These are phyloP conservation scores for Colletotrichum trifolii DNA, from an alignment of 2,329 filamentous ascomycete genomes.

Conservation along the genomic window DNA sequence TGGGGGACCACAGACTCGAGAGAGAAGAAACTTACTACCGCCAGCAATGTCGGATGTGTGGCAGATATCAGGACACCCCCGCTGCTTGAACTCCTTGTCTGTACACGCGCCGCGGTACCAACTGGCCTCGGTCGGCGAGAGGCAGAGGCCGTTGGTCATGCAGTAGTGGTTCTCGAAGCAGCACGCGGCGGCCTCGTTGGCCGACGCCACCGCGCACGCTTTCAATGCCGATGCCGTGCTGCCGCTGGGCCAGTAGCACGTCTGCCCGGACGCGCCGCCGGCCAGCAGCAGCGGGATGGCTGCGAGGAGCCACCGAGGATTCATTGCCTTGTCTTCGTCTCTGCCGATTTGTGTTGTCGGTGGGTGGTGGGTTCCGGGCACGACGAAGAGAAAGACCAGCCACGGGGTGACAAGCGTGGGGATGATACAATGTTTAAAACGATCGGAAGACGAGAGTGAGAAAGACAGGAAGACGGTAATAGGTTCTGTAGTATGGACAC, in stretches of 20 bases:
- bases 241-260: slow-evolving; percentile 27
- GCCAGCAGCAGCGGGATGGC: neutral
- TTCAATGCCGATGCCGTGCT: neutral
- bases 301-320: slow-evolving; percentile 7
- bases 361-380: no score
- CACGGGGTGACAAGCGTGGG: neutral
- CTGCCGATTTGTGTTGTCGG: neutral
- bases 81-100: slow-evolving; percentile 7
- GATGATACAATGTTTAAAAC: neutral
- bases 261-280: slow-evolving; percentile 17
- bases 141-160: slow-evolving; percentile 35
- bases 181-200: slow-evolving; percentile 26
- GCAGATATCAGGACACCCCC: slow-evolving; percentile 28
- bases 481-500: no score
- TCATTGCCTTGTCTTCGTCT: slow-evolving; percentile 1
- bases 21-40: neutral
- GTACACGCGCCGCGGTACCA: slow-evolving; percentile 34
- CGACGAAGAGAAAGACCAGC: neutral
- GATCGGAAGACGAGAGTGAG: no score
- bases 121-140: slow-evolving; percentile 24
- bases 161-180: slow-evolving; percentile 31
- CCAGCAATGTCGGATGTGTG: slow-evolving; percentile 4
- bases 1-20: neutral
- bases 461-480: no score
- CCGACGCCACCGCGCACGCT: slow-evolving; percentile 9